A percentile compares a stretch with the other conserved stretches of the same genome.
Evolutionary conservation across 805 yeast genomes (phyloP).

Genomic region (Sungouiella thailandica): DNA sequence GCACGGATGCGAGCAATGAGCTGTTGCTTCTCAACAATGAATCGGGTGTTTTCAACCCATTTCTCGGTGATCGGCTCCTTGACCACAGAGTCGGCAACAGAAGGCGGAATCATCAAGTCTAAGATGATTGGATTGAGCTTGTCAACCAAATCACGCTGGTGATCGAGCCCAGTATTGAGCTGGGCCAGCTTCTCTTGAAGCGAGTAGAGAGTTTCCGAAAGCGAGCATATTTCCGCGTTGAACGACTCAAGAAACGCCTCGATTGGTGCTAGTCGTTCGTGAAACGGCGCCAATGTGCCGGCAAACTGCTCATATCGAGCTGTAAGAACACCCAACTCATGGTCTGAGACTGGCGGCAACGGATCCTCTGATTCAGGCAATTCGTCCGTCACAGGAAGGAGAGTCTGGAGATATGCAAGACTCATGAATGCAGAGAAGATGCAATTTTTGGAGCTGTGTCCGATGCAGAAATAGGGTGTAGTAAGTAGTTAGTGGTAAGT

Average conservation of each 20-base stretch:
- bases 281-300: constrained; percentile 9
- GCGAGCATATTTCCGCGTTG: constrained; percentile 42
- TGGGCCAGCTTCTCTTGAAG: constrained; percentile 32
- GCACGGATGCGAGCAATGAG: constrained; percentile 27
- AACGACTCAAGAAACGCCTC: constrained; percentile 50
- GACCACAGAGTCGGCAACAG: constrained; percentile 52
- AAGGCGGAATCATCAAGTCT: constrained; percentile 73
- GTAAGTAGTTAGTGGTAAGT: too few species aligned
- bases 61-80: constrained; percentile 49
- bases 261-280: constrained; percentile 42
- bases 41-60: constrained; percentile 67
- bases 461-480: too few species aligned
- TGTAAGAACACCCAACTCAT: constrained; percentile 13
- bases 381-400: constrained; percentile 9
- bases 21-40: constrained; percentile 52
- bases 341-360: constrained; percentile 10
- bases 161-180: constrained; percentile 22
- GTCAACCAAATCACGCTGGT: constrained; percentile 26
- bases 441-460: too few species aligned
- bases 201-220: constrained; percentile 28
- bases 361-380: background rate
- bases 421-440: constrained; percentile 10
- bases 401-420: constrained; percentile 11
- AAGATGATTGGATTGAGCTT: constrained; percentile 70
- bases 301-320: constrained; percentile 11